Conservation (phyloP, 495 filamentous ascomycete genomes). For the Monascus purpureus region DNA sequence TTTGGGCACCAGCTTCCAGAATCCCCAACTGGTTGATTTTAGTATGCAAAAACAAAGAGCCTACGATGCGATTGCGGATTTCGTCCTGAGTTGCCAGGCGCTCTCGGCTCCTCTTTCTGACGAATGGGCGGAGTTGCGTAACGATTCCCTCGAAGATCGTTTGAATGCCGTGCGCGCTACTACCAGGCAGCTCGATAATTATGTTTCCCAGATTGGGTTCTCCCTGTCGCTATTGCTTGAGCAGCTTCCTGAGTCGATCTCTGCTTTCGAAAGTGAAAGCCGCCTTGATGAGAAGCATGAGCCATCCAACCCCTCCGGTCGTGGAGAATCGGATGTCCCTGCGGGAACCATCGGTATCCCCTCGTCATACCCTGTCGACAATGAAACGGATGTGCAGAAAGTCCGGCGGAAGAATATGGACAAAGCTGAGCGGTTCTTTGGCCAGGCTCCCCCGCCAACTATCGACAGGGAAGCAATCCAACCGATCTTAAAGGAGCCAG, state of each 20-base stretch:
- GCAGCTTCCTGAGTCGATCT: conserved; percentile 41
- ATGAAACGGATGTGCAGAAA: conserved; percentile 34
- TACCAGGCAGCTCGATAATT: conserved; percentile 67
- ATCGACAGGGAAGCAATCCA: conserved; percentile 31
- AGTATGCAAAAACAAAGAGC: conserved; percentile 77
- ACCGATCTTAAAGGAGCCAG: conserved; percentile 38
- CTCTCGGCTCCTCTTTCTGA: conserved; percentile 82
- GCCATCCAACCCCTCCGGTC: conserved; percentile 14
- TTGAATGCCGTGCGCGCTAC: conserved; percentile 63
- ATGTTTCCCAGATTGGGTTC: conserved; percentile 74
- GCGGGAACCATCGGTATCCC: conserved; percentile 42
- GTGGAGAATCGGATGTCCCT: conserved; percentile 21
- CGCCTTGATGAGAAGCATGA: conserved; percentile 22
- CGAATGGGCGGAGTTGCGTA: conserved; percentile 87
- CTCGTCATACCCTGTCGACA: conserved; percentile 47
- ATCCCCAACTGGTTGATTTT: conserved; percentile 77
- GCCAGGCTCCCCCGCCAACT: conserved; percentile 54
- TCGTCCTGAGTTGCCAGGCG: conserved; percentile 72
- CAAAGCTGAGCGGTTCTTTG: conserved; percentile 81
- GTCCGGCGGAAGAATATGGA: conserved; percentile 51
- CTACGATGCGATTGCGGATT: conserved; percentile 84
- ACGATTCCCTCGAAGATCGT: conserved; percentile 81
- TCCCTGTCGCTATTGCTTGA: conserved; percentile 78
- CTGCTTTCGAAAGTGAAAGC: conserved; percentile 19
- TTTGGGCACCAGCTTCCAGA: conserved; percentile 60